Conservation (phyloP, 768 basidiomycete genomes). For the Xerocomellus dryophilus region DNA sequence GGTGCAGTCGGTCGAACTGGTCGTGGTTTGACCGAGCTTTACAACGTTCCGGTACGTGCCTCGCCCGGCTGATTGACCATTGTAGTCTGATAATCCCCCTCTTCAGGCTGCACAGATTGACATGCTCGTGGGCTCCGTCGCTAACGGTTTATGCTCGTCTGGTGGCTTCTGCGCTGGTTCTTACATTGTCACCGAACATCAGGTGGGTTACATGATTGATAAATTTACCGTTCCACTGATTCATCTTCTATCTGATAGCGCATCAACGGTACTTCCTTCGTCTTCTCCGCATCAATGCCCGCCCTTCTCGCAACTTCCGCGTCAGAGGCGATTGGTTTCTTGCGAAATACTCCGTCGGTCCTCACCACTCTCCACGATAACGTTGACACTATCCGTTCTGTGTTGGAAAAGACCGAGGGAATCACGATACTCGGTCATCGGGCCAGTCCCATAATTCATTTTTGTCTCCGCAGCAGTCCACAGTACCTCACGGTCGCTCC, state of each 20-base stretch:
- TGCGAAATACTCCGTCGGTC: slow-evolving; percentile 72
- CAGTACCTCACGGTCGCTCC: slow-evolving; percentile 22
- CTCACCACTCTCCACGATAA: slow-evolving; percentile 80
- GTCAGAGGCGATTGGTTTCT: slow-evolving; percentile 79
- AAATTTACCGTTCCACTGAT: background rate
- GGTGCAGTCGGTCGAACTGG: slow-evolving; percentile 92
- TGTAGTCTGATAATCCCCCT: background rate
- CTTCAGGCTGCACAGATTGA: slow-evolving; percentile 81
- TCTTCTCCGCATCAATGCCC: slow-evolving; percentile 95
- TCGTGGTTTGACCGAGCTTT: slow-evolving; percentile 91
- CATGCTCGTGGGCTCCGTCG: slow-evolving; percentile 90
- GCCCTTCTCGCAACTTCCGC: slow-evolving; percentile 84
- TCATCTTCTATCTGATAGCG: slow-evolving; percentile 48
- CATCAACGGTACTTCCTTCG: slow-evolving; percentile 92
- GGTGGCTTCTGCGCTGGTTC: slow-evolving; percentile 98
- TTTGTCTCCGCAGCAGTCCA: slow-evolving; percentile 51
- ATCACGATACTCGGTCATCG: slow-evolving; percentile 85
- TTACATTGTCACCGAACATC: slow-evolving; percentile 78
- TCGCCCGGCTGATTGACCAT: background rate
- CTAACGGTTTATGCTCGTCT: slow-evolving; percentile 74
- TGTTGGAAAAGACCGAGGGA: slow-evolving; percentile 77
- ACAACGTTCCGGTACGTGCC: slow-evolving; percentile 78
- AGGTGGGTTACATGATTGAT: slow-evolving; percentile 42
- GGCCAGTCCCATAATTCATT: slow-evolving; percentile 85
- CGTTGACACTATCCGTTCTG: slow-evolving; percentile 66